A percentile compares a stretch with the other conserved stretches of the same genome.
Conservation (phyloP, 805 yeast genomes). For the Ogataea philodendri region DNA sequence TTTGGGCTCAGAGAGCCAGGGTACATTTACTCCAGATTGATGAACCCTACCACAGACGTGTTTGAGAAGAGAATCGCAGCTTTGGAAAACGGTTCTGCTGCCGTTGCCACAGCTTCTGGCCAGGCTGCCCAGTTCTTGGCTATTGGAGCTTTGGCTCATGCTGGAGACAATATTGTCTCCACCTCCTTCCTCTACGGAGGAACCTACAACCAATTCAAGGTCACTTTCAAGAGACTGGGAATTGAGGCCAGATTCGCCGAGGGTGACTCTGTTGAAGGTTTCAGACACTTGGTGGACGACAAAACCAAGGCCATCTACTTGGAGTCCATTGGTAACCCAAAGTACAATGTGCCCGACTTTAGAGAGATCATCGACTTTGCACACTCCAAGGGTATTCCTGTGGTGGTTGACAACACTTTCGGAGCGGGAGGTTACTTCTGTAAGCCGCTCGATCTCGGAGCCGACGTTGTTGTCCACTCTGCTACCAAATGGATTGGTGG, state of each 20-base stretch:
- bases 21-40: constrained; percentile 82
- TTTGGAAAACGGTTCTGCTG: constrained; percentile 89
- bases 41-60: constrained; percentile 90
- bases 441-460: constrained; percentile 85
- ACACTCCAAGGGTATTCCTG: constrained; percentile 82
- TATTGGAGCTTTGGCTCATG: constrained; percentile 74
- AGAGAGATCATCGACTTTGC: constrained; percentile 72
- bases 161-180: constrained; percentile 88
- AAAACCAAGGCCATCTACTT: constrained; percentile 87
- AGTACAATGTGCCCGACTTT: constrained; percentile 89
- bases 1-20: constrained; percentile 85
- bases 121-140: constrained; percentile 94
- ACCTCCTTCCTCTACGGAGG: constrained; percentile 92
- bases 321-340: constrained; percentile 92
- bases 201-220: constrained; percentile 92
- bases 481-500: constrained; percentile 99
- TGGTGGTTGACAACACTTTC: constrained; percentile 93
- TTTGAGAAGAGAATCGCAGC: constrained; percentile 92
- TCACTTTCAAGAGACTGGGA: constrained; percentile 80
- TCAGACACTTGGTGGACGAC: constrained; percentile 71
- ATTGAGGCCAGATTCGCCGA: constrained; percentile 81
- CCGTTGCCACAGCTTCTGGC: constrained; percentile 89
- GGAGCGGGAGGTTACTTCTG: constrained; percentile 94
- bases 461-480: constrained; percentile 88
- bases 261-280: constrained; percentile 72